phyloP scores from a whole-genome alignment of 1,284 basidiomycete genomes.

The Phellopilus nigrolimitatus region DNA sequence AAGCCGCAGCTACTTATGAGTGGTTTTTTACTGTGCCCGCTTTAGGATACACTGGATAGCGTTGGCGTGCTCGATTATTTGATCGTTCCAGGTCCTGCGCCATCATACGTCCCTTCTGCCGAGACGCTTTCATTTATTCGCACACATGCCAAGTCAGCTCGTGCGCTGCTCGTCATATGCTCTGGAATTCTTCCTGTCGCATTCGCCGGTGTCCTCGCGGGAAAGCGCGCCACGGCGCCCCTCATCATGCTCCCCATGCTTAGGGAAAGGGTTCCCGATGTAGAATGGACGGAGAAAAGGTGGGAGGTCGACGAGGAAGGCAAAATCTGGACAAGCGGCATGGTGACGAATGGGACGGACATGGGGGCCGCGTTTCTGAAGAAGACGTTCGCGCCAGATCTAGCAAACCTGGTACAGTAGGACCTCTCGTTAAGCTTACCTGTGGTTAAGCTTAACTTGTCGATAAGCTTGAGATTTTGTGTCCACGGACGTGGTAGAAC shows the following conservation, averaged over 20 bases:
- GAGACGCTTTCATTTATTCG: conserved; percentile 14
- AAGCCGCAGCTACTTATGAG: background rate
- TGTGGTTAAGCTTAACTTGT: too few relatives aligned
- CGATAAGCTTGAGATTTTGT: too few relatives aligned
- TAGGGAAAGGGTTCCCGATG: conserved; percentile 7
- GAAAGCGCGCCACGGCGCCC: conserved; percentile 14
- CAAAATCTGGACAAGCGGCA: conserved; percentile 17
- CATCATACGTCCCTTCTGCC: conserved; percentile 9
- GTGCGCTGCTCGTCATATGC: conserved; percentile 14
- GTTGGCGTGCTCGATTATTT: conserved; percentile 16
- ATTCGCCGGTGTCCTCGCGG: conserved; percentile 13
- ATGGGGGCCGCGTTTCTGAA: conserved; percentile 16
- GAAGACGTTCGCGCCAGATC: background rate
- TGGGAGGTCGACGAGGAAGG: conserved; percentile 11
- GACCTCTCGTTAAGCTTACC: too few relatives aligned
- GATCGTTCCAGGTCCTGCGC: conserved; percentile 14
- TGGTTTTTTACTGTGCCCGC: too few relatives aligned
- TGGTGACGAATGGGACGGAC: conserved; percentile 15
- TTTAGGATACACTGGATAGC: conserved; percentile 15
- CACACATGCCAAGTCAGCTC: background rate
- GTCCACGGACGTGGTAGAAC: too few relatives aligned
- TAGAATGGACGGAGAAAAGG: conserved; percentile 11
- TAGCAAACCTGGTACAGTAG: conserved; percentile 12
- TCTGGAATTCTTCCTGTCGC: conserved; percentile 13
- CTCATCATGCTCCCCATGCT: conserved; percentile 10